phyloP scores from a whole-genome alignment of 176 grass and related monocot genomes.

The Cenchrus americanus region DNA sequence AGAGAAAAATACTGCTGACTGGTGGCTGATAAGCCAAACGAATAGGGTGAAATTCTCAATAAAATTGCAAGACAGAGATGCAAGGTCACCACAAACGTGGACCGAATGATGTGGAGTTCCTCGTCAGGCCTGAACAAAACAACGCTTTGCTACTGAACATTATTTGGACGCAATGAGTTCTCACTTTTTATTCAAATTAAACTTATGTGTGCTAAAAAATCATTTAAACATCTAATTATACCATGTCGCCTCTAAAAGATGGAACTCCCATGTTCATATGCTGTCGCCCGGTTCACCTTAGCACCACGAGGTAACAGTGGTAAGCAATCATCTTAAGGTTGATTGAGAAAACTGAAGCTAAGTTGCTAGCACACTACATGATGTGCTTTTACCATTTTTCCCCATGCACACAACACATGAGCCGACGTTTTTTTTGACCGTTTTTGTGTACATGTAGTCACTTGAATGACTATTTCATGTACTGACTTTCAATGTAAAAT shows the following conservation, averaged over 20 bases:
- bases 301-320: background rate
- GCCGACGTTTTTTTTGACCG: too few relatives aligned
- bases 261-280: background rate
- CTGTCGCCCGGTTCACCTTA: too few relatives aligned
- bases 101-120: too few relatives aligned
- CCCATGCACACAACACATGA: too few relatives aligned
- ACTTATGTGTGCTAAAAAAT: background rate
- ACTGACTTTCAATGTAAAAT: too few relatives aligned
- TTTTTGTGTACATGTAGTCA: too few relatives aligned
- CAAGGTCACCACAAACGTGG: too few relatives aligned
- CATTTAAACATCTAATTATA: background rate
- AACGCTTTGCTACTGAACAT: background rate
- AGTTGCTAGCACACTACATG: background rate
- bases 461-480: too few relatives aligned
- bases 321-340: background rate
- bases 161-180: background rate
- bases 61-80: too few relatives aligned
- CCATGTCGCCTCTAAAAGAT: background rate
- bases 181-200: background rate
- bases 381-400: background rate
- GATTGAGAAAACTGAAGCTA: background rate
- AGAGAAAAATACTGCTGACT: too few relatives aligned
- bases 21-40: too few relatives aligned
- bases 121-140: background rate
- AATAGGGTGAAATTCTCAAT: too few relatives aligned